These are phyloP conservation scores for Ceratocystis diversiconidia DNA, from an alignment of 2,329 filamentous ascomycete species.

Conservation along the genomic window DNA sequence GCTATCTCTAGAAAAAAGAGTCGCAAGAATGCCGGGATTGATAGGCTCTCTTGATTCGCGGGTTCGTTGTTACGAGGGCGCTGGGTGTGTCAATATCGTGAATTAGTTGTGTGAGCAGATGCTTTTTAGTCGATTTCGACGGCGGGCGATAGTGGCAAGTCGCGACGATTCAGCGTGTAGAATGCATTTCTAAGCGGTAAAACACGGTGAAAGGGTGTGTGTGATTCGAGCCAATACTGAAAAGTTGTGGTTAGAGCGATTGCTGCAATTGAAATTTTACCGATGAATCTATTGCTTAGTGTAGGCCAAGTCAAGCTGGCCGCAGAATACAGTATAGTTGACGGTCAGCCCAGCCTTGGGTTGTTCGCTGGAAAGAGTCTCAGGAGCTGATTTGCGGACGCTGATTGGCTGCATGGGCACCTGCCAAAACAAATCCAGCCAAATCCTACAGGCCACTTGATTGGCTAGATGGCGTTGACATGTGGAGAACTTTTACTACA, in stretches of 20 bases:
- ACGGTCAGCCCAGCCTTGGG: neutral
- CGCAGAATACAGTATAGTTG: neutral
- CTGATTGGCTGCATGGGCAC: slow-evolving; percentile 15
- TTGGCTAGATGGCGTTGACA: neutral
- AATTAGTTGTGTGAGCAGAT: neutral
- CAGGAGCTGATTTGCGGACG: slow-evolving; percentile 6
- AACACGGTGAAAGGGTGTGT: neutral
- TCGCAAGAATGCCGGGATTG: neutral
- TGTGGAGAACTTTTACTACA: neutral
- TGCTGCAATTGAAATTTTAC: neutral
- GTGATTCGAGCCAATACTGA: neutral
- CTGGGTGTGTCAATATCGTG: neutral
- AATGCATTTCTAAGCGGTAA: neutral
- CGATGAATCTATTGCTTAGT: neutral
- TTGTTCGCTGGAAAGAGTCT: neutral
- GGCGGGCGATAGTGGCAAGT: neutral
- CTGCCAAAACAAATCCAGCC: slow-evolving; percentile 8
- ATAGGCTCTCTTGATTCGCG: neutral
- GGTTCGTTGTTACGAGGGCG: neutral
- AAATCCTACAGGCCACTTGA: neutral
- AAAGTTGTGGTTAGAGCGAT: neutral
- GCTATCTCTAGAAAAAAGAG: too few relatives aligned
- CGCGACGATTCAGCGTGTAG: neutral
- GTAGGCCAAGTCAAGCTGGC: neutral
- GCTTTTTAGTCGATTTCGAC: neutral